Percentiles rank a stretch among this genome's conserved stretches.
These are phyloP conservation scores for Fusarium clavum DNA, from an alignment of 2,329 filamentous ascomycete genomes.

Conservation along the genomic window DNA sequence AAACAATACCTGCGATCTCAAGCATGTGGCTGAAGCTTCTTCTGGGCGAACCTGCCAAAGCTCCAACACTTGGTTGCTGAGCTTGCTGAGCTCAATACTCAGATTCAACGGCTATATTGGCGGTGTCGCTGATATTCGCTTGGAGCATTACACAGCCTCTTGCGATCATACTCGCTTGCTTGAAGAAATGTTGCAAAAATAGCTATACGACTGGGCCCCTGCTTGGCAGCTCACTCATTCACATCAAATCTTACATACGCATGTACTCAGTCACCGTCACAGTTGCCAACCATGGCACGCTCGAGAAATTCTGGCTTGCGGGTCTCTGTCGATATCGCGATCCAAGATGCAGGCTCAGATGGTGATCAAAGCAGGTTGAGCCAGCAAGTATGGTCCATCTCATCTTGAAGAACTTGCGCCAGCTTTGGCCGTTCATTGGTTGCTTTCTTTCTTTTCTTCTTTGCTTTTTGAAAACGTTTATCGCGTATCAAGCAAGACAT, in stretches of 20 bases:
- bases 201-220: conserved; percentile 6
- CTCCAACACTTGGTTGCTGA: not conserved
- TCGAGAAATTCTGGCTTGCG: conserved; percentile 1
- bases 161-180: conserved; percentile 1
- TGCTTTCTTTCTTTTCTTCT: not conserved
- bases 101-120: not conserved
- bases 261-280: not conserved
- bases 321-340: conserved; percentile 1
- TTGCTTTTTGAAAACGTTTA: not conserved
- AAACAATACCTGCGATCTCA: conserved; percentile 3
- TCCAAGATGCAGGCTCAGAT: conserved; percentile 1
- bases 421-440: not conserved
- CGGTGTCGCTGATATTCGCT: not conserved
- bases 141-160: conserved; percentile 38
- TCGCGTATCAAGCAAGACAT: no score
- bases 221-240: conserved; percentile 11
- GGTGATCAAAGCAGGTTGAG: not conserved
- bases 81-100: not conserved
- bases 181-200: conserved; percentile 11
- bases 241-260: conserved; percentile 13
- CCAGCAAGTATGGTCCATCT: conserved; percentile 1
- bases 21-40: conserved; percentile 11
- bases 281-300: not conserved
- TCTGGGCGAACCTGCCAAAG: conserved; percentile 2
- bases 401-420: not conserved